Base-by-base conservation (phyloP, 495 filamentous ascomycete genomes). In the Penicillium dipodomyicola region DNA sequence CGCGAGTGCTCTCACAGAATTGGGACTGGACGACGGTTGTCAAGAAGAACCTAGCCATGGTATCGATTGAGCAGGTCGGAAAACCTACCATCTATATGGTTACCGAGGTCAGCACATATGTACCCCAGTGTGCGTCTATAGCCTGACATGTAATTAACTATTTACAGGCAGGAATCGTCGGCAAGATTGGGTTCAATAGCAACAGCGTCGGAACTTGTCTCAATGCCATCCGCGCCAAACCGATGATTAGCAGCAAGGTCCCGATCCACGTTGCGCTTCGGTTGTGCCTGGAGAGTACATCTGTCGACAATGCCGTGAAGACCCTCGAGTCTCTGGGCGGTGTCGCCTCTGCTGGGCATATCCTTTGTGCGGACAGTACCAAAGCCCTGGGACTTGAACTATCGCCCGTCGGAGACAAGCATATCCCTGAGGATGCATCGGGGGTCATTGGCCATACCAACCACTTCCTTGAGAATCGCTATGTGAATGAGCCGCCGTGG, bases 171-270 rank as follows among this genome's bases (percentile, higher is more conserved):
- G 87, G 87, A 1, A 82, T 89, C n/a, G 80, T 89, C 19, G 84
- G 85, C 19, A 90, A 90, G 63, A 88, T 89, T 40, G 87, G 87
- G 1, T 73, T 88, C 63, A 89, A 88, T 60, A 72, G 70, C 14
- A 67, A 70, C 0, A 83, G 84, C 3, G 84, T 89, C 1, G 85
- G 86, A 3, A 81, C 81, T n/a, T 84, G 80, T 44, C 71, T 90
- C 19, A 89, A 90, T 63, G 86, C 86, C 4, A 84, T 89, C 53
- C 76, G 78, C 42, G 85, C 84, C 2, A 73, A 74, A 15, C 83
- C 84, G 1, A 77, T 84, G 49, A 75, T 82, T 52, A 74, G 69
- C 22, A 69, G 71, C 39, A 80, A 76, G 29, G 44, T 88, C 8
- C 86, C 87, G 0, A 79, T 83, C 20, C 87, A 90, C 64, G 65